phyloP scores from a whole-genome alignment of 176 grass and related monocot species.

The Triticum turgidum region DNA sequence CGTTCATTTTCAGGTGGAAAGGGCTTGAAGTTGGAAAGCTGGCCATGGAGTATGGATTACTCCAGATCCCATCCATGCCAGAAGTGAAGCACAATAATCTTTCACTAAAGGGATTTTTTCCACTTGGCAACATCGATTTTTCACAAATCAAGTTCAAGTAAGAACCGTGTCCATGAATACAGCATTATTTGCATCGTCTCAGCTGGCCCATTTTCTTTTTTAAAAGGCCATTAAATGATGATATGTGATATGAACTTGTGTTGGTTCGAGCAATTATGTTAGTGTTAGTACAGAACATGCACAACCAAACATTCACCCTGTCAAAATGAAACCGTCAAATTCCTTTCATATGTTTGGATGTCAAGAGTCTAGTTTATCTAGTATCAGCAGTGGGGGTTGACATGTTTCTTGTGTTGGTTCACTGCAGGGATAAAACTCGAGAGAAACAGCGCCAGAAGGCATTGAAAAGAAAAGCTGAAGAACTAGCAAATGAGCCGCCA shows the following conservation, averaged over 20 bases:
- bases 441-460: constrained; percentile 81
- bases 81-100: constrained; percentile 98
- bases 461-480: constrained; percentile 70
- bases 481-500: constrained; percentile 48
- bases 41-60: constrained; percentile 92
- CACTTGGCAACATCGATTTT: constrained; percentile 51
- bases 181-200: constrained; percentile 12
- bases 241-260: background rate
- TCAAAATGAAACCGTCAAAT: background rate
- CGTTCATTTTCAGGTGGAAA: constrained; percentile 96
- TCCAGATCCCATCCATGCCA: constrained; percentile 88
- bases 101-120: constrained; percentile 71
- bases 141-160: constrained; percentile 94
- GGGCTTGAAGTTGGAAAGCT: constrained; percentile 82
- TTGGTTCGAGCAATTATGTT: background rate
- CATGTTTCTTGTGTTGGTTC: background rate
- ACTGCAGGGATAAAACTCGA: constrained; percentile 68
- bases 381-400: background rate
- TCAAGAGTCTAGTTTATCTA: background rate
- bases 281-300: background rate
- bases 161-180: constrained; percentile 23
- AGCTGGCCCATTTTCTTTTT: background rate
- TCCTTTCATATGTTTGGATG: background rate
- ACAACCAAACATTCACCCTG: background rate
- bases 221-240: background rate